Percentiles rank a stretch among this genome's conserved stretches.
Conservation (phyloP, 495 filamentous ascomycete genomes). For the Penicillium alfredii region DNA sequence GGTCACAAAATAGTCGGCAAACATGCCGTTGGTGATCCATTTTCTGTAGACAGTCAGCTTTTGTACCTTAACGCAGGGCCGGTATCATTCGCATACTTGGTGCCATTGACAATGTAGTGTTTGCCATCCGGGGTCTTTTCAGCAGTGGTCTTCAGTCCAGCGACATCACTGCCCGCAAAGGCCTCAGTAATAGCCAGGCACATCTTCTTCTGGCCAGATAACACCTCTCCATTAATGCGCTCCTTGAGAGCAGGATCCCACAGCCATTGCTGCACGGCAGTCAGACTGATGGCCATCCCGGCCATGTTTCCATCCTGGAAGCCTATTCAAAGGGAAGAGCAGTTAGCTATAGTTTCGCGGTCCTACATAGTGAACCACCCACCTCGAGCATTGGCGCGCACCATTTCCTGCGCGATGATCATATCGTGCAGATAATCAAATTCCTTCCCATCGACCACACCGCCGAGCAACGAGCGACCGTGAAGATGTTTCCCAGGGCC, state of each 20-base stretch:
- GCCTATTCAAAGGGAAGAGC: constrained; percentile 16
- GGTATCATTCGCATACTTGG: constrained; percentile 43
- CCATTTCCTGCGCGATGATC: constrained; percentile 67
- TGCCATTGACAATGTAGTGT: constrained; percentile 81
- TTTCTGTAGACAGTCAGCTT: constrained; percentile 40
- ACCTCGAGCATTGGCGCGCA: constrained; percentile 62
- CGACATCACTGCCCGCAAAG: constrained; percentile 84
- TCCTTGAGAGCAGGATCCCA: constrained; percentile 60
- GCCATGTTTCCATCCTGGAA: constrained; percentile 59
- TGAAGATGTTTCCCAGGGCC: constrained; percentile 81
- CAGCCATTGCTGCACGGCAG: constrained; percentile 75
- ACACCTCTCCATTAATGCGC: constrained; percentile 61
- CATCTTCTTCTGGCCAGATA: constrained; percentile 81
- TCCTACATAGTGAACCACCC: constrained; percentile 34
- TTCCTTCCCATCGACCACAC: constrained; percentile 68
- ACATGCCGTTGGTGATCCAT: constrained; percentile 91
- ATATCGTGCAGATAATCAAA: constrained; percentile 88
- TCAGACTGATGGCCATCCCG: constrained; percentile 79
- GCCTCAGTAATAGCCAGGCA: constrained; percentile 85
- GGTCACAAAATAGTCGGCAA: constrained; percentile 76
- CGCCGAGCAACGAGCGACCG: constrained; percentile 59
- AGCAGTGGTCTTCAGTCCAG: constrained; percentile 74
- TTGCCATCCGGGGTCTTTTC: constrained; percentile 76
- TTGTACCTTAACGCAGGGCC: background rate
- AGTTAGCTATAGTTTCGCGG: constrained; percentile 27